Conservation (phyloP, 345 rosid genomes). For the Chamaenerion angustifolium region DNA sequence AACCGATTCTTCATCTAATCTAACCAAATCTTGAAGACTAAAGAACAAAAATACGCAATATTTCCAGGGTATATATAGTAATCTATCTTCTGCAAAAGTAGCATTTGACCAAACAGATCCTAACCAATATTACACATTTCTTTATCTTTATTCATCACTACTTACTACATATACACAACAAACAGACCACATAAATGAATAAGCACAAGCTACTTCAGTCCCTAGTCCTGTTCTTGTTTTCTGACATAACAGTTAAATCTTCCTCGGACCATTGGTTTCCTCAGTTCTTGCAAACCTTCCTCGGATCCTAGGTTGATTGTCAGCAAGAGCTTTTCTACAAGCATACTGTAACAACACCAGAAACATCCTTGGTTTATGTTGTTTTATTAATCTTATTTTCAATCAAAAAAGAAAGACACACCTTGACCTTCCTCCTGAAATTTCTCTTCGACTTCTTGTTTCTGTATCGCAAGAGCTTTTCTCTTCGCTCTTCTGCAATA, state of each 20-base stretch:
- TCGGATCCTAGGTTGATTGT: conserved; percentile 87
- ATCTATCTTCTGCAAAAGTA: too few relatives aligned
- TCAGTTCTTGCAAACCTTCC: conserved; percentile 93
- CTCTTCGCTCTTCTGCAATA: conserved; percentile 59
- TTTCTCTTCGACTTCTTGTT: conserved; percentile 83
- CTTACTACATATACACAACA: too few relatives aligned
- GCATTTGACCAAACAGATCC: too few relatives aligned
- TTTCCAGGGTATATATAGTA: too few relatives aligned
- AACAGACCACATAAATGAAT: too few relatives aligned
- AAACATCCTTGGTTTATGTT: neutral
- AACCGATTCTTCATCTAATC: conserved; percentile 75
- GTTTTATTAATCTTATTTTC: too few relatives aligned
- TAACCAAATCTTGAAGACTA: too few relatives aligned
- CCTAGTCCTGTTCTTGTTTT: too few relatives aligned
- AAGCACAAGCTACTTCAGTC: too few relatives aligned
- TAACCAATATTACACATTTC: too few relatives aligned
- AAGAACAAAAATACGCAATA: too few relatives aligned
- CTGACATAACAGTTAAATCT: conserved; percentile 13
- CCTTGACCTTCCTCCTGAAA: conserved; percentile 93
- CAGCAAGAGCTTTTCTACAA: conserved; percentile 97
- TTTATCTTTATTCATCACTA: too few relatives aligned
- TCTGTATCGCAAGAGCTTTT: conserved; percentile 88
- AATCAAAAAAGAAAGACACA: conserved; percentile 7
- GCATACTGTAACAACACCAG: conserved; percentile 52
- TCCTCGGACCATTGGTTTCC: conserved; percentile 32